Evolutionary conservation across 148 eudicot genomes (phyloP).

Genomic region (Pharnaceum exiguum): DNA sequence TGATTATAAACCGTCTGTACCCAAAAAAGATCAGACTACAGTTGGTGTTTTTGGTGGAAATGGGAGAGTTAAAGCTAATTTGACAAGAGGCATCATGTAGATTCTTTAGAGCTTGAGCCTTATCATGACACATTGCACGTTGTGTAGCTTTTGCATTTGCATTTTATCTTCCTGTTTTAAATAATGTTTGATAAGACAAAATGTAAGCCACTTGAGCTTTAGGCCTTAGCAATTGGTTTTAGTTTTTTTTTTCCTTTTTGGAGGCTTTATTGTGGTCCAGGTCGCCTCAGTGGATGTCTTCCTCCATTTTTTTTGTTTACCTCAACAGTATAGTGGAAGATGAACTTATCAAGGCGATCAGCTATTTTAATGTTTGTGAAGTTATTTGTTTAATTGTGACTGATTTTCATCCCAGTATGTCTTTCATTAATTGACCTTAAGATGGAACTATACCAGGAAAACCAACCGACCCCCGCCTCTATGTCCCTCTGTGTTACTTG

Average conservation of each 20-base stretch:
- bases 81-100: constrained; percentile 6
- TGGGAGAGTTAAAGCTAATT: background rate
- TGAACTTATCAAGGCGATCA: too few species aligned
- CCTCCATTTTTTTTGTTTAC: background rate
- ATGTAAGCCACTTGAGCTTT: constrained; percentile 12
- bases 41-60: constrained; percentile 18
- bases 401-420: too few species aligned
- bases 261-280: constrained; percentile 14
- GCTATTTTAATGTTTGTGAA: too few species aligned
- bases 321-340: background rate
- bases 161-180: constrained; percentile 4
- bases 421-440: too few species aligned
- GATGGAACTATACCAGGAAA: too few species aligned
- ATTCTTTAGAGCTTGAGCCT: constrained; percentile 15
- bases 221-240: background rate
- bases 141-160: constrained; percentile 3
- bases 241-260: constrained; percentile 3
- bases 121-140: constrained; percentile 21
- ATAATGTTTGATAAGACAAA: constrained; percentile 15
- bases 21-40: background rate
- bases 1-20: background rate
- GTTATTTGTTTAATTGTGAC: too few species aligned
- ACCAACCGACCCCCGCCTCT: too few species aligned
- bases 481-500: too few species aligned
- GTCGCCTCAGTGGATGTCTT: constrained; percentile 16